Evolutionary conservation across 345 rosid species (phyloP).

Genomic region (Zanthoxylum bungeanum): DNA sequence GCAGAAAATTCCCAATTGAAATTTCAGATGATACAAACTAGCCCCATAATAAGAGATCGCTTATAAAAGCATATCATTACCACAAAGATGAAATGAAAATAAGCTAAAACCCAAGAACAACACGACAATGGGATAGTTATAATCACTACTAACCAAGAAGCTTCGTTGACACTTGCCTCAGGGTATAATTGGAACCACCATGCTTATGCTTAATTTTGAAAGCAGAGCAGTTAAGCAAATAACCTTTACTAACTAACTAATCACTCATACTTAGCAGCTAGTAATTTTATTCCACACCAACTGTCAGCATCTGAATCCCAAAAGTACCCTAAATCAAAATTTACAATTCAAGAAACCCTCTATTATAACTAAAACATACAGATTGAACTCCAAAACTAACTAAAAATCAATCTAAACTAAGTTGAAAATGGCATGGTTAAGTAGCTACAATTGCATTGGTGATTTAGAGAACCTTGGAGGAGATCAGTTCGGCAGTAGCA

Average conservation of each 20-base stretch:
- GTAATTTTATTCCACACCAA: background rate
- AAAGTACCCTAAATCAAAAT: background rate
- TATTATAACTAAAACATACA: background rate
- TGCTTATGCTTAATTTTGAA: background rate
- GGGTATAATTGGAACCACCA: background rate
- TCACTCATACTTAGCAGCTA: background rate
- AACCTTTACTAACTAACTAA: background rate
- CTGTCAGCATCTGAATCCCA: background rate
- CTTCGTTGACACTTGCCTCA: background rate
- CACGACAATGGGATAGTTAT: background rate
- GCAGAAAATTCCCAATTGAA: slow-evolving; percentile 4
- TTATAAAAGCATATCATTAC: background rate
- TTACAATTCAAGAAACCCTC: background rate
- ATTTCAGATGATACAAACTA: background rate
- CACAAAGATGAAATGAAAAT: background rate
- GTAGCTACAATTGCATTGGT: background rate
- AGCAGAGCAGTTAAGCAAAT: background rate
- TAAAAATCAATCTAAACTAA: background rate
- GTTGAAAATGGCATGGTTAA: background rate
- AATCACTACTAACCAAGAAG: background rate
- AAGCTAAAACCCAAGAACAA: slow-evolving; percentile 1
- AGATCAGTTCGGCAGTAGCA: slow-evolving; percentile 87
- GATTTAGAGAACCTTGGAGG: slow-evolving; percentile 63
- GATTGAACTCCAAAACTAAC: background rate
- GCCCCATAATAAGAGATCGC: background rate